Base-by-base conservation (phyloP, 441 rosid genomes). In the Adansonia grandidieri region DNA sequence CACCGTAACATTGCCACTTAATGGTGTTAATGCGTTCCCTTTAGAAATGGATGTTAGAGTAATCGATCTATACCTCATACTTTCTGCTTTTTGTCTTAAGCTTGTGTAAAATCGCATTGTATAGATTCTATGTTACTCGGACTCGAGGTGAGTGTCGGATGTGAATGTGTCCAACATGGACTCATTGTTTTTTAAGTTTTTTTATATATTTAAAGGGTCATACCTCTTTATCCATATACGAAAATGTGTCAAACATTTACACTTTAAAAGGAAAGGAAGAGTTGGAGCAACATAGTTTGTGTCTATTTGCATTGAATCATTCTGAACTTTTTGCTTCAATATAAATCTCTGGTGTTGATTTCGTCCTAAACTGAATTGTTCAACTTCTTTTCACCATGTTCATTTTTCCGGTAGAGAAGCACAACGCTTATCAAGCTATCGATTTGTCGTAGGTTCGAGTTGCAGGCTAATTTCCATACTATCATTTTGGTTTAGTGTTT, bases 101-200 rank as follows among this genome's bases (percentile, higher is more conserved):
- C 57, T 68, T 68, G 56, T 68, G 73, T 44, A 68, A 68, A 68
- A 5, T 68, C 47, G 54, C 54, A 68, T n/a, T 37, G 9, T 47
- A 65, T 65, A 47, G 13, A 48, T 48, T 48, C 53, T 48, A 11
- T 50, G 54, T 50, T 40, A 40, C 2, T 40, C 44, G 2, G 15
- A 14, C 15, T 11, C 15, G 15, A 10, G 54, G 15, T 10, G 54
- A 50, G n/a, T 50, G 5, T 50, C 1, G 1, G 54, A 11, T 50
- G 11, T 10, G 54, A 3, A 50, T 50, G 15, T 50, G 5, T 50
- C n/a, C 1, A 4, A 13, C n/a, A 13, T 1, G 0, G 15, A 14
- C 15, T 50, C 4, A 50, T 32, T 32, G 37, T 3, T 50, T 50
- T 50, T 50, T 10, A 50, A 50, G 11, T 13, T 50, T 13, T 50